Evolutionary conservation across 768 basidiomycete genomes (phyloP).

Genomic region (Pleurotus ostreatus): DNA sequence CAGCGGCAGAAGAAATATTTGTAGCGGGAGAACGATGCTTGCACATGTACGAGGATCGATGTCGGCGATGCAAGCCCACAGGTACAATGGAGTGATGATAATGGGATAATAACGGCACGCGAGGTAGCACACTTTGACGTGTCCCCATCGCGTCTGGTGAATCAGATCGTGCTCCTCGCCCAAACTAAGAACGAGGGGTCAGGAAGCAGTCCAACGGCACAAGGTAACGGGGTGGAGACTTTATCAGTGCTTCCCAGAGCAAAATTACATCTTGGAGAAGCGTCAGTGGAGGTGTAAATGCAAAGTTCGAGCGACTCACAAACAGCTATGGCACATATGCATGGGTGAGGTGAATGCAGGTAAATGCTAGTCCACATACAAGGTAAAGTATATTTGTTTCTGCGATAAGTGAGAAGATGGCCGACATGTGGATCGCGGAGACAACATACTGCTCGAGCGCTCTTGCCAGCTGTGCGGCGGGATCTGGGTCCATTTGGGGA

Average conservation of each 20-base stretch:
- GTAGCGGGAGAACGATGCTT: conserved; percentile 15
- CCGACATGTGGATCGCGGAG: neutral
- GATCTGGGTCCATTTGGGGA: neutral
- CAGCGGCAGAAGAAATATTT: conserved; percentile 20
- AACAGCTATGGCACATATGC: neutral
- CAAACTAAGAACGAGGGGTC: neutral
- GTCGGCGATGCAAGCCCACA: conserved; percentile 21
- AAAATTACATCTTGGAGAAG: neutral
- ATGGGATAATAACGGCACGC: conserved; percentile 25
- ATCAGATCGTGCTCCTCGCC: conserved; percentile 13
- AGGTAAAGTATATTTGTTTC: conserved; percentile 4
- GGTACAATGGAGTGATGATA: conserved; percentile 17
- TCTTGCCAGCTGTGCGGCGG: neutral
- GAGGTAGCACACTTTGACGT: conserved; percentile 19
- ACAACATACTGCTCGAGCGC: neutral
- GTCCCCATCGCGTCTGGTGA: conserved; percentile 17
- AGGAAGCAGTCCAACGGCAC: neutral
- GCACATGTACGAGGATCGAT: conserved; percentile 16
- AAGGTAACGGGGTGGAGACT: neutral
- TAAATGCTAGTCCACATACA: neutral
- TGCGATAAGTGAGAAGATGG: neutral
- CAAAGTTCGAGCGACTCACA: neutral
- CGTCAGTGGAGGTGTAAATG: neutral
- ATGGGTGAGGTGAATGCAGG: neutral
- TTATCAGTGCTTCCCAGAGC: conserved; percentile 9